Percentiles rank a stretch among this genome's conserved stretches.
Conservation (phyloP, 2,329 filamentous ascomycete genomes). For the Orbilia ellipsospora region DNA sequence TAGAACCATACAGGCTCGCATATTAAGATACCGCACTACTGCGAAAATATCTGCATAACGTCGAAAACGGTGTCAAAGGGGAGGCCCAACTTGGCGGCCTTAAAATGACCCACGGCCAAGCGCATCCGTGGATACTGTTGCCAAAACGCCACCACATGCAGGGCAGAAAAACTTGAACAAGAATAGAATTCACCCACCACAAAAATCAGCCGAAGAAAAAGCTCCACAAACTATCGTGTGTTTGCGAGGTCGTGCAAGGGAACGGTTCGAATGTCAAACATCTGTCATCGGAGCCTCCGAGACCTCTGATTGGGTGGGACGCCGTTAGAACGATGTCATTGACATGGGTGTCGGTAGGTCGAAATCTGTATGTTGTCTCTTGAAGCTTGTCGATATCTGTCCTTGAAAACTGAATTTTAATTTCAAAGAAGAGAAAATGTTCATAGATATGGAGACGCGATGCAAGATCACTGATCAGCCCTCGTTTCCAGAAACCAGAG, state of each 20-base stretch:
- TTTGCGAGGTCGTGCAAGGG: constrained; percentile 7
- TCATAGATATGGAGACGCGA: neutral
- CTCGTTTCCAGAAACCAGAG: constrained; percentile 18
- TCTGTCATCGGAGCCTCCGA: constrained; percentile 26
- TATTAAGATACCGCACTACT: constrained; percentile 8
- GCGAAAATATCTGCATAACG: constrained; percentile 15
- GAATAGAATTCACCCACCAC: constrained; percentile 1
- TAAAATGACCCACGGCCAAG: neutral
- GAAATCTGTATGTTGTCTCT: constrained; percentile 4
- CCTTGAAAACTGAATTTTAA: neutral
- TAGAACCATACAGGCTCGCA: constrained; percentile 14
- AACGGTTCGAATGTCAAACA: constrained; percentile 25
- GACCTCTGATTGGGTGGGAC: constrained; percentile 24
- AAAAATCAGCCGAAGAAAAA: constrained; percentile 10
- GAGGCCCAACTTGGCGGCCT: neutral
- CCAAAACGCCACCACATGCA: constrained; percentile 31
- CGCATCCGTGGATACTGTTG: neutral
- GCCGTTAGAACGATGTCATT: constrained; percentile 20
- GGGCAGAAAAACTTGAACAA: constrained; percentile 14
- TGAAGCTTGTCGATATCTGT: neutral
- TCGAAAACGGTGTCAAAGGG: constrained; percentile 29
- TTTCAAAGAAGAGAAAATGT: neutral
- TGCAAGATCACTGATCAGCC: constrained; percentile 6
- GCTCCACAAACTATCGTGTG: constrained; percentile 29
- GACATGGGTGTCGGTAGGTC: constrained; percentile 8